phyloP scores from a whole-genome alignment of 805 yeast species.

The Candida nemodendra region DNA sequence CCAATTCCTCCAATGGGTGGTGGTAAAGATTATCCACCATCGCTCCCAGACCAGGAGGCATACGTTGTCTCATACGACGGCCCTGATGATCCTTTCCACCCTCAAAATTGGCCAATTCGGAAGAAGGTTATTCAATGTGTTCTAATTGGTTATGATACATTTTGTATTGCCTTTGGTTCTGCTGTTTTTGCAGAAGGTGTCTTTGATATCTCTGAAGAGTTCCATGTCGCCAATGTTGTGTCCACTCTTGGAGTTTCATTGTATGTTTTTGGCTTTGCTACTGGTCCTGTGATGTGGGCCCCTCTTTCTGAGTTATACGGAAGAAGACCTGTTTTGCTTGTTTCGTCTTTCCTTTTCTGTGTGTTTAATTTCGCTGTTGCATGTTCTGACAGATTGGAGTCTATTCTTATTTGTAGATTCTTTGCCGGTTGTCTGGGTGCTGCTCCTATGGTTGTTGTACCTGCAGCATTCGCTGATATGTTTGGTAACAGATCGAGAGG shows the following conservation, averaged over 20 bases:
- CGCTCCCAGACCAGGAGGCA: conserved; percentile 49
- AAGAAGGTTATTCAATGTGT: conserved; percentile 46
- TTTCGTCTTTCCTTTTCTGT: conserved; percentile 55
- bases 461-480: conserved; percentile 85
- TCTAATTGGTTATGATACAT: conserved; percentile 48
- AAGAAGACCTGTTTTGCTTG: conserved; percentile 57
- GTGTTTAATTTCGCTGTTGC: conserved; percentile 73
- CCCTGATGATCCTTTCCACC: conserved; percentile 73
- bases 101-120: conserved; percentile 68
- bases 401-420: conserved; percentile 73
- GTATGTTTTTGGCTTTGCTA: conserved; percentile 89
- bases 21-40: conserved; percentile 60
- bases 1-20: conserved; percentile 65
- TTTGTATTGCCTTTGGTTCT: conserved; percentile 68
- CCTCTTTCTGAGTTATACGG: conserved; percentile 82
- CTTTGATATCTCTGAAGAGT: conserved; percentile 45
- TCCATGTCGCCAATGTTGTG: conserved; percentile 63
- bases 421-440: conserved; percentile 82
- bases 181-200: conserved; percentile 75
- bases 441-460: conserved; percentile 81
- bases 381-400: conserved; percentile 73
- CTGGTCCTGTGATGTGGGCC: conserved; percentile 90
- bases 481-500: conserved; percentile 69
- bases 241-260: conserved; percentile 74
- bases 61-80: conserved; percentile 77